Percentiles rank a stretch among this genome's conserved stretches.
phyloP scores from a whole-genome alignment of 2,329 filamentous ascomycete genomes.

The Ustilaginoidea virens region DNA sequence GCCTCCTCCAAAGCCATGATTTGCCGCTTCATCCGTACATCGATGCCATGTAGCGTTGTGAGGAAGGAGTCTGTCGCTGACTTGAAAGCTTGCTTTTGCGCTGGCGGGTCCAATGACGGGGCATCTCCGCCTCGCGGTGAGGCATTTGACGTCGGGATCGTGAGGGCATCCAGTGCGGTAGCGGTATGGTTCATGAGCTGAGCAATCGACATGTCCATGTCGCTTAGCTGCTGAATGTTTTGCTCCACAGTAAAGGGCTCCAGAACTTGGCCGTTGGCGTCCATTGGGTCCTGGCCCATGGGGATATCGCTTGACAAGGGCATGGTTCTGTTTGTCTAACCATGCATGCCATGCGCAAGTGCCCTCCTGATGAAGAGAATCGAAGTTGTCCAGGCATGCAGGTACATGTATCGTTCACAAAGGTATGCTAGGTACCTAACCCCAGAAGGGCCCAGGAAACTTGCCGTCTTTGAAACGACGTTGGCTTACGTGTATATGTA shows the following conservation, averaged over 20 bases:
- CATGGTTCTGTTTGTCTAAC: no score
- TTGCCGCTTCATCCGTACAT: conserved; percentile 50
- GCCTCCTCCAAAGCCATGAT: conserved; percentile 73
- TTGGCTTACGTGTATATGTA: no score
- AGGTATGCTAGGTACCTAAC: no score
- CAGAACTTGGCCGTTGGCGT: conserved; percentile 14
- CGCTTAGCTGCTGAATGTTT: conserved; percentile 65
- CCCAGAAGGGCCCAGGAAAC: no score
- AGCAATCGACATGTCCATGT: conserved; percentile 50
- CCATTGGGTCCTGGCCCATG: conserved; percentile 12
- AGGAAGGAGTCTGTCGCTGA: conserved; percentile 52
- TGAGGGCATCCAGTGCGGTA: conserved; percentile 28
- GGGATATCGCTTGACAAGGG: conserved; percentile 15
- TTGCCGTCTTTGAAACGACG: no score
- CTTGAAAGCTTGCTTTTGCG: conserved; percentile 42
- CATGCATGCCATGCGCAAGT: no score
- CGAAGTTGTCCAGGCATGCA: no score
- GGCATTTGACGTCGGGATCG: conserved; percentile 14
- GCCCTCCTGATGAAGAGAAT: no score
- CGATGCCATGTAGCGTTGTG: conserved; percentile 54
- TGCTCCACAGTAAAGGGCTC: conserved; percentile 56
- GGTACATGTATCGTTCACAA: no score
- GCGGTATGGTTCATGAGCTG: conserved; percentile 28
- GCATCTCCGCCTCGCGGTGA: conserved; percentile 6
- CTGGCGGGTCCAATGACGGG: conserved; percentile 23